Evolutionary conservation across 208 protist genomes (phyloP).

Genomic region (Leishmania lainsoni): DNA sequence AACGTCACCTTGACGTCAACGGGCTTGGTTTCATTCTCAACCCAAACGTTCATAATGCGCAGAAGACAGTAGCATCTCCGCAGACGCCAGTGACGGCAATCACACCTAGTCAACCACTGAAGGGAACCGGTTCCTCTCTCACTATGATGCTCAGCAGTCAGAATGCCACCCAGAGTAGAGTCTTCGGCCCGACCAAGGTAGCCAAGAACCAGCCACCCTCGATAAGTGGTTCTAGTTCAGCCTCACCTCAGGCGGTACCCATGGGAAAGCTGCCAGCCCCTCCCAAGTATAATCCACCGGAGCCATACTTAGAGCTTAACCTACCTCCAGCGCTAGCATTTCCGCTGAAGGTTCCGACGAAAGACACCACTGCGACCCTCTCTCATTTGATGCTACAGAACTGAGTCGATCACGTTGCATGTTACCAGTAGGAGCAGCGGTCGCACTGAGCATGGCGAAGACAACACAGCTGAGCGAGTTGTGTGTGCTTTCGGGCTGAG

Average conservation of each 20-base stretch:
- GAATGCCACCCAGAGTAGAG: conserved; percentile 17
- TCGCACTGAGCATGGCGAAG: background rate
- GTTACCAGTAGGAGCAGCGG: background rate
- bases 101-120: conserved; percentile 20
- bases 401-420: conserved; percentile 12
- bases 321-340: conserved; percentile 84
- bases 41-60: conserved; percentile 87
- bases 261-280: conserved; percentile 45
- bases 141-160: conserved; percentile 41
- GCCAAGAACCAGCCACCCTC: conserved; percentile 36
- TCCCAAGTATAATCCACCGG: conserved; percentile 81
- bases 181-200: conserved; percentile 26
- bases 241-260: conserved; percentile 29
- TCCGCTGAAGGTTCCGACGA: conserved; percentile 49
- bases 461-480: background rate
- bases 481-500: background rate
- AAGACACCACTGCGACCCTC: conserved; percentile 54
- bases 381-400: conserved; percentile 63
- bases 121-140: conserved; percentile 36
- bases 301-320: conserved; percentile 87
- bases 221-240: conserved; percentile 21
- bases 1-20: conserved; percentile 88
- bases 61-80: conserved; percentile 73
- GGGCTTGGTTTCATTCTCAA: conserved; percentile 89
- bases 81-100: conserved; percentile 26